These are phyloP conservation scores for Xerocomus nothofagi DNA, from an alignment of 1,284 basidiomycete species.

Conservation along the genomic window DNA sequence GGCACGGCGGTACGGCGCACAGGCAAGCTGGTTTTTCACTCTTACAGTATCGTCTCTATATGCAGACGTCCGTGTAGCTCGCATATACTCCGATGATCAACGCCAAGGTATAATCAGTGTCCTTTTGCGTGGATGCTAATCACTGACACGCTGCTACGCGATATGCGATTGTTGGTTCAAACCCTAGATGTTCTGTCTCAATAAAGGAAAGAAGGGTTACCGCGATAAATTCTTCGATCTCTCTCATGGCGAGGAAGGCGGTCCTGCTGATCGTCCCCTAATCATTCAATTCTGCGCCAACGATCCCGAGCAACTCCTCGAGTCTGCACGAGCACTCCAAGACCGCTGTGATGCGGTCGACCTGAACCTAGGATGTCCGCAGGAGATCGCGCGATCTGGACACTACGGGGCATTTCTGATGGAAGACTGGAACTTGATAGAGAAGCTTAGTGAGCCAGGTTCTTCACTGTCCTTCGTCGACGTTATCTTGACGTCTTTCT, in stretches of 20 bases:
- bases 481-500: neutral
- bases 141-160: neutral
- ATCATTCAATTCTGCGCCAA: conserved; percentile 96
- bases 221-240: conserved; percentile 72
- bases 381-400: conserved; percentile 89
- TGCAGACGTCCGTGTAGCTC: conserved; percentile 47
- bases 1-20: conserved; percentile 82
- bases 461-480: neutral
- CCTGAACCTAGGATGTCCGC: conserved; percentile 95
- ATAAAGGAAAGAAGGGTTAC: conserved; percentile 50
- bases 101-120: conserved; percentile 60
- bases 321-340: conserved; percentile 74
- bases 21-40: conserved; percentile 44
- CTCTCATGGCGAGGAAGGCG: conserved; percentile 64
- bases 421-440: conserved; percentile 92
- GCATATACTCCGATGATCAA: conserved; percentile 98
- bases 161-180: neutral
- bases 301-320: conserved; percentile 76
- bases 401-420: conserved; percentile 90
- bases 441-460: conserved; percentile 67
- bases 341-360: conserved; percentile 88
- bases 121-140: neutral
- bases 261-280: conserved; percentile 72
- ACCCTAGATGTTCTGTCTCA: conserved; percentile 63
- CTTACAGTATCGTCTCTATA: neutral